Conservation (phyloP, 2,329 filamentous ascomycete genomes). For the Chaetomium globosum region DNA sequence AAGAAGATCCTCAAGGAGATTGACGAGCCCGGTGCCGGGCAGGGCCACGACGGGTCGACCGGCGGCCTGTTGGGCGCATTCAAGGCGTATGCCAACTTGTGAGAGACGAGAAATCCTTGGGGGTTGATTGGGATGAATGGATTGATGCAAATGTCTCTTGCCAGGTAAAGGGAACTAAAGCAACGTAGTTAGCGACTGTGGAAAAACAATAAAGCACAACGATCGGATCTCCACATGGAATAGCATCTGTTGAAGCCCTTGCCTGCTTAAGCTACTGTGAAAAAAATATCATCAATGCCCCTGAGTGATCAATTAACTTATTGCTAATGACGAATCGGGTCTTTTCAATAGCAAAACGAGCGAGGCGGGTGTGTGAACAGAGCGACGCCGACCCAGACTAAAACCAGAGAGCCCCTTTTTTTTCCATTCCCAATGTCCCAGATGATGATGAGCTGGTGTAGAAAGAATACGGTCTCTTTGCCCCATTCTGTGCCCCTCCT, state of each 20-base stretch:
- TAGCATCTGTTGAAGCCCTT: background rate
- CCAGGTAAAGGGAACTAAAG: background rate
- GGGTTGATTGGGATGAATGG: background rate
- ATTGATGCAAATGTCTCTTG: background rate
- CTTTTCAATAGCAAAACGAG: background rate
- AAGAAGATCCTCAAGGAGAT: slow-evolving; percentile 90
- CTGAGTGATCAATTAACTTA: background rate
- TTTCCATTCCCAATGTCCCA: slow-evolving; percentile 4
- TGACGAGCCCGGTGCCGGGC: slow-evolving; percentile 71
- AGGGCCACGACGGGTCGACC: slow-evolving; percentile 82
- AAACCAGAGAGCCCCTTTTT: slow-evolving; percentile 1
- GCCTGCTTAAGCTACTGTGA: background rate
- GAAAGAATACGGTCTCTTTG: slow-evolving; percentile 5
- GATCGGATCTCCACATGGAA: background rate
- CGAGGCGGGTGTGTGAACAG: background rate
- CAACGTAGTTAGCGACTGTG: background rate
- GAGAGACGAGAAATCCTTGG: slow-evolving; percentile 24
- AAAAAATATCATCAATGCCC: background rate
- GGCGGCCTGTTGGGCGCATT: slow-evolving; percentile 88
- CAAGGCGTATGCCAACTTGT: slow-evolving; percentile 69
- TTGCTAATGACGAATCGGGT: background rate
- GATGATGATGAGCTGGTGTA: background rate
- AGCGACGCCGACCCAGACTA: slow-evolving; percentile 1
- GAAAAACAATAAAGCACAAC: background rate
- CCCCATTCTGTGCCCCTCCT: background rate